A percentile compares a stretch with the other conserved stretches of the same genome.
These are phyloP conservation scores for Trametes gibbosa DNA, from an alignment of 768 basidiomycete species.

Conservation along the genomic window DNA sequence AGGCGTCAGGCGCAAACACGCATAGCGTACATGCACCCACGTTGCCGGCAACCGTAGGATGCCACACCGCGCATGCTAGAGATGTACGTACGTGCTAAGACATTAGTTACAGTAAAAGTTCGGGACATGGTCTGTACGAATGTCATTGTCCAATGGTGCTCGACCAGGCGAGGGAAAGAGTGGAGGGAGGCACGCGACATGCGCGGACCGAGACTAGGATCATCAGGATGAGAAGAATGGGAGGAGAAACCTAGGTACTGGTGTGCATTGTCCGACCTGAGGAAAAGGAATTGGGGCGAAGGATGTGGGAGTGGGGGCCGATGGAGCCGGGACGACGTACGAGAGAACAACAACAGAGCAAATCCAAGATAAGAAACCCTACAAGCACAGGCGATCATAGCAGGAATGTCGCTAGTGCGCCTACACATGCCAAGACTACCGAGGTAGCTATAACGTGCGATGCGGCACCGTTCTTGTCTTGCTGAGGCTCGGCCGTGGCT, in stretches of 20 bases:
- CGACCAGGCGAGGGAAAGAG: not conserved
- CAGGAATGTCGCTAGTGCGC: slow-evolving; percentile 1
- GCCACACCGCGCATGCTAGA: too few species aligned
- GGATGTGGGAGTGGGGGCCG: not conserved
- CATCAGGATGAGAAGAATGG: not conserved
- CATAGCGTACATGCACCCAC: too few species aligned
- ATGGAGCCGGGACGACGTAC: not conserved
- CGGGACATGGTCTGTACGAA: too few species aligned
- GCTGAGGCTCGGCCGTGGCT: not conserved
- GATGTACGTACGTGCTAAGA: too few species aligned
- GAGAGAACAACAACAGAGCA: not conserved
- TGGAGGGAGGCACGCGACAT: not conserved
- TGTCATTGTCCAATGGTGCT: not conserved
- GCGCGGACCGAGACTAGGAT: not conserved
- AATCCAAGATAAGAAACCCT: not conserved
- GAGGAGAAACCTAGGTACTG: not conserved
- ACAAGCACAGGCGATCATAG: not conserved
- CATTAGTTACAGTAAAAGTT: too few species aligned
- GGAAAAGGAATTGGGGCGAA: not conserved
- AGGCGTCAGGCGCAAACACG: too few species aligned
- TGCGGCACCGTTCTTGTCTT: not conserved
- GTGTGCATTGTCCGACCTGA: slow-evolving; percentile 2
- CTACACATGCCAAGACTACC: slow-evolving; percentile 1
- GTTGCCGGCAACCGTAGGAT: too few species aligned
- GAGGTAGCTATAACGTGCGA: not conserved